A percentile compares a stretch with the other conserved stretches of the same genome.
These are phyloP conservation scores for Sarocladium kiliense DNA, from an alignment of 2,329 filamentous ascomycete species.

Conservation along the genomic window DNA sequence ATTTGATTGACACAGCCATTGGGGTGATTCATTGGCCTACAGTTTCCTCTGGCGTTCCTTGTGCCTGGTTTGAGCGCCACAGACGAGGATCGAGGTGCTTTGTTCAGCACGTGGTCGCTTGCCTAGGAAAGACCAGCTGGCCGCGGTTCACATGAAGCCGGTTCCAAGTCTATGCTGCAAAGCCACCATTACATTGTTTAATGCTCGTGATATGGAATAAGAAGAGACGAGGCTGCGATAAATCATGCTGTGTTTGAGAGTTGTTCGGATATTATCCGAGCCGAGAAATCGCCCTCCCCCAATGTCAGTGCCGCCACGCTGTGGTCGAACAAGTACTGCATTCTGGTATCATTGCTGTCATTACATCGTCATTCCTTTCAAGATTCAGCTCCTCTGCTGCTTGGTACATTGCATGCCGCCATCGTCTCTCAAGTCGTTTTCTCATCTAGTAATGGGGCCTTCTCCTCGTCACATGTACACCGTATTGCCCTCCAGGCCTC, in stretches of 20 bases:
- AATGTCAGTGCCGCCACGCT: neutral
- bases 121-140: neutral
- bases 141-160: neutral
- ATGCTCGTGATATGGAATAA: too few species aligned
- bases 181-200: too few species aligned
- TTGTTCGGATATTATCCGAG: neutral
- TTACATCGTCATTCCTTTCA: neutral
- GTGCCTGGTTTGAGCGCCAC: neutral
- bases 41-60: neutral
- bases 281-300: neutral
- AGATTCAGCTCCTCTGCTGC: too few species aligned
- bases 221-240: too few species aligned
- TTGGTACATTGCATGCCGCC: too few species aligned
- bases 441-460: neutral
- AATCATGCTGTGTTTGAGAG: too few species aligned
- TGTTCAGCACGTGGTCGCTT: neutral
- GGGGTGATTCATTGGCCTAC: neutral
- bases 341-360: neutral
- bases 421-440: too few species aligned
- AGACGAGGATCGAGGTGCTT: neutral
- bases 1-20: neutral
- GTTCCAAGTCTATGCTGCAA: too few species aligned
- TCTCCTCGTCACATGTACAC: neutral
- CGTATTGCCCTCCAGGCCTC: neutral
- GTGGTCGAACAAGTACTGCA: neutral